Base-by-base conservation (phyloP, 148 eudicot genomes). In the Spergularia bocconei region DNA sequence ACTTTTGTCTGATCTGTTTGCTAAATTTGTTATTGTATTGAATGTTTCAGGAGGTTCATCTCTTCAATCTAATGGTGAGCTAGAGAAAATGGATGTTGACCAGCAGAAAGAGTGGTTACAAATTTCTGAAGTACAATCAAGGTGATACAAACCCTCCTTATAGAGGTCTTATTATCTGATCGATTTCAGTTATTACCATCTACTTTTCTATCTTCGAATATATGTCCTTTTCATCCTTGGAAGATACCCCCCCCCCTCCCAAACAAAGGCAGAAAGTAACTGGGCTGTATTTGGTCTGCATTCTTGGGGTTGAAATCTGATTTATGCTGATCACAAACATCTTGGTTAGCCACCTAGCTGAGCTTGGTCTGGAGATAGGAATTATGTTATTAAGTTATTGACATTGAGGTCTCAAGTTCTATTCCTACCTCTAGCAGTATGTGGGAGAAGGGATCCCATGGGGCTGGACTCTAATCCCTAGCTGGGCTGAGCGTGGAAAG, bases 81-180 rank as follows among this genome's bases (percentile, higher is more conserved):
- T 76, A 75, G 81, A 74, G 51, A 63, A 76, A 76, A 69, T 63
- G 56, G 85, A 81, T 59, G 81, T 33, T 65, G 87, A 85, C 54
- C 77, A 71, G 79, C 91, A 91, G 81, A 84, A 87, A 72, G 93
- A 90, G 68, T 94, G 98, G 98, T 60, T 60, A 54, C 81, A 70
- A 67, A 88, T 91, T 54, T 86, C 88, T 79, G 78, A 87, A 80
- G 89, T 88, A 81, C 97, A 94, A 5, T 82, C 93, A 60, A 94
- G 96, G 97, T 94, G 85, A 39, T 54, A 55, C 55, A 15, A 65
- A 56, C 25, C 19, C 48, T 25, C 60, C 75, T 66, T 60, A 29
- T 55, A 66, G 44, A 29, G 36, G 7, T 65, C 25, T 62, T 36
- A 57, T 62, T 36, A 57, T 54, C n/a, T 62, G 63, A 50, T 47